Evolutionary conservation across 148 eudicot genomes (phyloP).

Genomic region (Rhododendron ferrugineum): DNA sequence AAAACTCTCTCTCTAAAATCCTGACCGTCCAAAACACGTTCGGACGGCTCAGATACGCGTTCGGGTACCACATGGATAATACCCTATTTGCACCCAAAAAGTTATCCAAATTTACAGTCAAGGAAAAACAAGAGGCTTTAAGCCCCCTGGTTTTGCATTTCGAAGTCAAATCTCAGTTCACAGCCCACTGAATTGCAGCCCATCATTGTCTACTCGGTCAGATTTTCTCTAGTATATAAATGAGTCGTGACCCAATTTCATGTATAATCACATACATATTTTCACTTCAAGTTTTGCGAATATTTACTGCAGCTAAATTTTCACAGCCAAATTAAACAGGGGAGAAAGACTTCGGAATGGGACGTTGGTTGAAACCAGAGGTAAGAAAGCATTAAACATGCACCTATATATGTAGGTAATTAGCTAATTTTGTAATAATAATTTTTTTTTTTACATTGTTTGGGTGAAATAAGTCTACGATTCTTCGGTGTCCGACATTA

Average conservation of each 20-base stretch:
- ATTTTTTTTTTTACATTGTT: not conserved
- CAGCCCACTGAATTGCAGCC: slow-evolving; percentile 19
- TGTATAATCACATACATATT: not conserved
- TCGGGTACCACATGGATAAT: too few species aligned
- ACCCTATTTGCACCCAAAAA: too few species aligned
- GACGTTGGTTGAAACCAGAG: slow-evolving; percentile 62
- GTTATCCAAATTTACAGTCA: not conserved
- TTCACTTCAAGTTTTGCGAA: not conserved
- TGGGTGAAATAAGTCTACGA: not conserved
- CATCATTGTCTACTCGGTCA: not conserved
- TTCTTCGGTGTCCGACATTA: not conserved
- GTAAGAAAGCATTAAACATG: slow-evolving; percentile 20
- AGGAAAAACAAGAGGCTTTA: not conserved
- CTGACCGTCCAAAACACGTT: too few species aligned
- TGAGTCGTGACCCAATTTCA: not conserved
- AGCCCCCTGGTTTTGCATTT: slow-evolving; percentile 11
- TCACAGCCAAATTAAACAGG: not conserved
- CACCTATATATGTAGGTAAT: not conserved
- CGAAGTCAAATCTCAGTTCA: slow-evolving; percentile 1
- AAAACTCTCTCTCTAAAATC: too few species aligned
- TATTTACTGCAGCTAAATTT: not conserved
- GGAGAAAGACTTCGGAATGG: slow-evolving; percentile 19
- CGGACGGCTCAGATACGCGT: too few species aligned
- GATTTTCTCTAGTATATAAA: not conserved
- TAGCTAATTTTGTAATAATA: not conserved